Evolutionary conservation across 78 protist genomes (phyloP).

Genomic region (Bodo saltans): DNA sequence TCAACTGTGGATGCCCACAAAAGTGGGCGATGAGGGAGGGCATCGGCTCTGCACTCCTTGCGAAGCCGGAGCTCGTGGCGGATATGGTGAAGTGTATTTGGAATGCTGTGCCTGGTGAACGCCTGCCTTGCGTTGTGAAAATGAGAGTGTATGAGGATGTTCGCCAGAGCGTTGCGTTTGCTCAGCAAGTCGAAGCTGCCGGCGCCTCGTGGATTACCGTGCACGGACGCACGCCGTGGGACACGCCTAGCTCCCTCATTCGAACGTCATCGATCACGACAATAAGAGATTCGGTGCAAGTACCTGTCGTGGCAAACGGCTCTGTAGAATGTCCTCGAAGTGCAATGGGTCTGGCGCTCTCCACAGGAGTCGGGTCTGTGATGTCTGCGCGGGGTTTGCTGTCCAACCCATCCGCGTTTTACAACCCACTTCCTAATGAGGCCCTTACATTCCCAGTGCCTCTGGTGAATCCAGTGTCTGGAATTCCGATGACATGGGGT

Average conservation of each 20-base stretch:
- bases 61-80: constrained; percentile 45
- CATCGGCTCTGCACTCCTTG: constrained; percentile 49
- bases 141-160: constrained; percentile 55
- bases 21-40: constrained; percentile 72
- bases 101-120: background rate
- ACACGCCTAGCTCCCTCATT: constrained; percentile 40
- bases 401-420: constrained; percentile 67
- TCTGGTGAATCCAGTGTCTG: too few relatives aligned
- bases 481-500: too few relatives aligned
- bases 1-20: constrained; percentile 88
- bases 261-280: constrained; percentile 62
- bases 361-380: constrained; percentile 24
- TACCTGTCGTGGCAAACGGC: constrained; percentile 81
- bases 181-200: constrained; percentile 35
- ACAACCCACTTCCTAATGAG: too few relatives aligned
- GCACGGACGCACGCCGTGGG: constrained; percentile 69
- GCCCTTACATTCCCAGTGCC: too few relatives aligned
- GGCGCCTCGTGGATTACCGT: constrained; percentile 75
- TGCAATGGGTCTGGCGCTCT: background rate
- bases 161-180: constrained; percentile 57
- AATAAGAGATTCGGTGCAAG: constrained; percentile 38
- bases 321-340: constrained; percentile 43
- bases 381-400: constrained; percentile 79
- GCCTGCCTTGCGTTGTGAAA: constrained; percentile 55
- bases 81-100: constrained; percentile 50